Conservation (phyloP, 768 basidiomycete genomes). For the Leccinum pellstonianum region DNA sequence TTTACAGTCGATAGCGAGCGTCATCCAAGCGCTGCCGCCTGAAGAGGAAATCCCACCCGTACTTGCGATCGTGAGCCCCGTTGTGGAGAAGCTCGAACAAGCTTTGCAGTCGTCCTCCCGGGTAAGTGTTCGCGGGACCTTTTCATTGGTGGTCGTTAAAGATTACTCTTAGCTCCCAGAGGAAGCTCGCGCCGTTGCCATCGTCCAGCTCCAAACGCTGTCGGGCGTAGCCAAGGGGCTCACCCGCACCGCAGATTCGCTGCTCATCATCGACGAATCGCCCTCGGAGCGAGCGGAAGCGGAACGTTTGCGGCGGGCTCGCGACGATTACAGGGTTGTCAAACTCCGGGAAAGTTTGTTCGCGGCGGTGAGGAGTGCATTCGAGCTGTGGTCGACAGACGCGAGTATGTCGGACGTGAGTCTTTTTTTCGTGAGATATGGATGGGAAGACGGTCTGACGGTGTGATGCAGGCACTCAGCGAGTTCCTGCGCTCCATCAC, state of each 20-base stretch:
- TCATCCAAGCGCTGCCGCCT: conserved; percentile 86
- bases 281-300: conserved; percentile 50
- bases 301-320: conserved; percentile 55
- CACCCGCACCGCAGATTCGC: conserved; percentile 70
- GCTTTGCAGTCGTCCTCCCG: conserved; percentile 53
- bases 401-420: conserved; percentile 74
- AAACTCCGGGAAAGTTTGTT: conserved; percentile 69
- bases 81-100: conserved; percentile 66
- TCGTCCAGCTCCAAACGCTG: conserved; percentile 76
- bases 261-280: conserved; percentile 58
- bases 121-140: conserved; percentile 38
- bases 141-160: neutral
- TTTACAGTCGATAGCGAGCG: conserved; percentile 88
- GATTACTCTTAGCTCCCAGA: conserved; percentile 55
- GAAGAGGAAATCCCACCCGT: conserved; percentile 76
- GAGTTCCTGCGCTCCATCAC: conserved; percentile 87
- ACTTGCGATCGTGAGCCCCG: conserved; percentile 73
- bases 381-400: conserved; percentile 80
- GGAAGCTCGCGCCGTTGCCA: conserved; percentile 62
- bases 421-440: conserved; percentile 14
- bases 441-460: conserved; percentile 1
- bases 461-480: conserved; percentile 59
- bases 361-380: conserved; percentile 52
- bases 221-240: conserved; percentile 87
- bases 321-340: conserved; percentile 62